Evolutionary conservation across 805 yeast genomes (phyloP), one percentile per base, ranked within the genome.

Genomic region (Schwanniomyces sp.): DNA sequence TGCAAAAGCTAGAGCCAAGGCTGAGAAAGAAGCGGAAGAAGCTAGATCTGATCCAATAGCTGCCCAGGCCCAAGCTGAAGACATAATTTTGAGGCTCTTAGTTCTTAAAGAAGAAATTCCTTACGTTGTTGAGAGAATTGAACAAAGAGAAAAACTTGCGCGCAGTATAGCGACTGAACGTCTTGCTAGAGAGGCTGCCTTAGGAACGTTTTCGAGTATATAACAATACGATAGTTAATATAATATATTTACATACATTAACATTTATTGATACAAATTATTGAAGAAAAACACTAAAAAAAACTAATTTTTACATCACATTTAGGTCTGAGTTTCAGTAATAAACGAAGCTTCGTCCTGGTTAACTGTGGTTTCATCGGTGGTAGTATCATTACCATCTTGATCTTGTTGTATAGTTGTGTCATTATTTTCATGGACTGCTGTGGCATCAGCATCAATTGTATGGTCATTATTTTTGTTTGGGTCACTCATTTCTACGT

Each of bases 81-180:
- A 89, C 55, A 76, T 90, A 10, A 74, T 91, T 6, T 66, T 92
- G 50, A 75, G 97, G 43, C 74, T 90, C 12, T 62, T 92, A 45
- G 66, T 91, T 24, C 74, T 91, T 34, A 80, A 84, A 49, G 88
- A 82, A 18, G 85, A 85, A 43, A 68, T 71, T 36, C 74, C 74
- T 1, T 85, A 74, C 60, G 89, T 88, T 3, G 72, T 78, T 8
- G 70, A 73, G 50, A 72, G 90, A 41, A 60, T 88, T 34, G 80
- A 78, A 21, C 85, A 82, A 57, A 71, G 92, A 44, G 88, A 84
- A 46, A 67, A 78, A 24, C 67, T 81, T 45, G 81, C 84, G 0
- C 79, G 76, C 46, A 76, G 80, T 36, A 69, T 80, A 39, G 76
- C 81, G 3, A 80, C 85, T 1, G 85, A 82, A 55, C 61, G 80